phyloP scores from a whole-genome alignment of 805 yeast species.

The Candida sanyiensis region DNA sequence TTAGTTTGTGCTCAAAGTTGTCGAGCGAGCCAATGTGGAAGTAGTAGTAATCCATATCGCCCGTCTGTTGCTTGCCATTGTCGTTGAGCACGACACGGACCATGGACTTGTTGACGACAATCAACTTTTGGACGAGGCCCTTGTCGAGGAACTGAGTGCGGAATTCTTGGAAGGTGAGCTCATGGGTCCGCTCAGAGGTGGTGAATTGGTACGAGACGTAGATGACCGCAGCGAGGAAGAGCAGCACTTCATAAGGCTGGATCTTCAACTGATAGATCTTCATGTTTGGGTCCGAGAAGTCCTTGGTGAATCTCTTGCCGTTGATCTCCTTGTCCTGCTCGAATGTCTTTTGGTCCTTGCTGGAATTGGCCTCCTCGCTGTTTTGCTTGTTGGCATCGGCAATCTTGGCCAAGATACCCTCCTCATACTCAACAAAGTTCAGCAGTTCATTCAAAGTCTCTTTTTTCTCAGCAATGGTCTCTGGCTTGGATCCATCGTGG shows the following conservation, averaged over 20 bases:
- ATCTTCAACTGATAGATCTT: constrained; percentile 28
- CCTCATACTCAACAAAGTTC: constrained; percentile 10
- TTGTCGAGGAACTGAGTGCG: constrained; percentile 66
- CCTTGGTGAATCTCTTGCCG: constrained; percentile 21
- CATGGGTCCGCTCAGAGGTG: constrained; percentile 34
- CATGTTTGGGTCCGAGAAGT: constrained; percentile 28
- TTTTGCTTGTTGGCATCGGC: constrained; percentile 11
- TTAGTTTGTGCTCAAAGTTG: constrained; percentile 74
- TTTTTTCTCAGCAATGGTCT: constrained; percentile 9
- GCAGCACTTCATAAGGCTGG: constrained; percentile 30
- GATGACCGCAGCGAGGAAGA: constrained; percentile 28
- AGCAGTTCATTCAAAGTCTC: constrained; percentile 12
- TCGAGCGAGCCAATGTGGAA: constrained; percentile 90
- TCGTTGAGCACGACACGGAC: constrained; percentile 62
- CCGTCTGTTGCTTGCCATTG: constrained; percentile 43
- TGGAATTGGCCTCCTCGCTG: constrained; percentile 12
- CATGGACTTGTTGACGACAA: constrained; percentile 69
- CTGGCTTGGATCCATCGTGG: constrained; percentile 1
- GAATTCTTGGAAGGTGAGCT: constrained; percentile 91
- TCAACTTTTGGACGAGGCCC: constrained; percentile 66
- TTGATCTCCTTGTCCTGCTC: constrained; percentile 13
- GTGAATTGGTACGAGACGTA: constrained; percentile 28
- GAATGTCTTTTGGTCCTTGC: constrained; percentile 9
- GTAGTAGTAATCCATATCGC: constrained; percentile 36
- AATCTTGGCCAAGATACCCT: constrained; percentile 8